Evolutionary conservation across 805 yeast species (phyloP), one percentile per base, ranked within the genome.

Genomic region (Lipomyces yamadae): DNA sequence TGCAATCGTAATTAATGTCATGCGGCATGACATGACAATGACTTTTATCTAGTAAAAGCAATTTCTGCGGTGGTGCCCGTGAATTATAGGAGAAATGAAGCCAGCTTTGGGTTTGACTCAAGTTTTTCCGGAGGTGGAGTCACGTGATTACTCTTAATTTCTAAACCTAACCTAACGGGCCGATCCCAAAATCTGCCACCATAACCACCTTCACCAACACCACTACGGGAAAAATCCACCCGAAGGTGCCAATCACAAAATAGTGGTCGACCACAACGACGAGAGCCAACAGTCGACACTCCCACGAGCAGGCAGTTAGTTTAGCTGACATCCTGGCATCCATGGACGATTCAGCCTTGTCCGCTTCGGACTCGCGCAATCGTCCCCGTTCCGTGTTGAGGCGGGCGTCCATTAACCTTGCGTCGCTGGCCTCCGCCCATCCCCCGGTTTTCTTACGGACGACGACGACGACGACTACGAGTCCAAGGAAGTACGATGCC

Each of bases 351-450:
- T 18, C 62, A 29, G 66, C 56, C 33, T 39, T 61, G 37, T 42
- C 48, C 29, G 48, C 48, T 42, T 42, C 48, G 48, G 64, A 61
- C 54, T 42, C 58, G 48, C 63, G 60, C 34, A n/a, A 42, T 42
- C 48, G 48, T 7, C 48, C 48, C 10, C 58, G 58, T 30, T 48
- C 60, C 37, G 58, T 60, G 13, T 56, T 56, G 45, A 58, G 68
- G 18, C 62, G 68, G 29, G 68, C 68, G 11, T 65, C 68, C 48
- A 57, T 65, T 60, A 62, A 53, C 48, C 45, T 61, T 45, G 63
- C 65, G 34, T 50, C 62, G 34, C 62, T 65, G 15, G 29, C 65
- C 33, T 62, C 63, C 29, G 60, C 58, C 3, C 63, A 52, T 8
- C 68, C 57, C 18, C 67, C 67, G 13, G 61, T 52, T 34, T 56